Evolutionary conservation across 805 yeast species (phyloP).

Genomic region (Zygoascus bituminiphila): DNA sequence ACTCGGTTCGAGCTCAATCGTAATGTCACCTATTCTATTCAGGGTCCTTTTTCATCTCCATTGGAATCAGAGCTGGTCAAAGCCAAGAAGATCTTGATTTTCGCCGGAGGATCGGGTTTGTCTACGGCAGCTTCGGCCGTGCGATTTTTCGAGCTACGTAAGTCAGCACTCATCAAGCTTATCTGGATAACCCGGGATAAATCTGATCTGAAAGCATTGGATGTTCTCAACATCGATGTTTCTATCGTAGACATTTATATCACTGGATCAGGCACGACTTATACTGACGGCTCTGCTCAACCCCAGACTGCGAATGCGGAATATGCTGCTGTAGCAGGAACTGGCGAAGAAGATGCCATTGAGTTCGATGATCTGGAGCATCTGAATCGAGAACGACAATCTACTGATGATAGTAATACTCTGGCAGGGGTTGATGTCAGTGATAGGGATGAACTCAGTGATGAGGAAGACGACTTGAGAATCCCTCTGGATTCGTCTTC

Average conservation of each 20-base stretch:
- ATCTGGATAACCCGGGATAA: conserved; percentile 81
- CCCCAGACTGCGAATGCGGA: not conserved
- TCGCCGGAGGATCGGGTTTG: conserved; percentile 74
- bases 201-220: conserved; percentile 68
- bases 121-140: conserved; percentile 79
- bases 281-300: not conserved
- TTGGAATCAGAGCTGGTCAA: conserved; percentile 33
- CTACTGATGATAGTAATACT: not conserved
- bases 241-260: conserved; percentile 39
- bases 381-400: not conserved
- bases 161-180: conserved; percentile 55
- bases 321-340: conserved; percentile 11
- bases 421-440: conserved; percentile 9
- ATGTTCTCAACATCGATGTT: conserved; percentile 47
- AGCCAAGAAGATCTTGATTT: conserved; percentile 38
- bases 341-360: not conserved
- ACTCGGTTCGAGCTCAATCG: conserved; percentile 25
- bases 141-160: conserved; percentile 66
- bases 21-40: conserved; percentile 27
- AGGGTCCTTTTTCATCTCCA: conserved; percentile 31
- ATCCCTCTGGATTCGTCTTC: not conserved
- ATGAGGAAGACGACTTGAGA: conserved; percentile 2
- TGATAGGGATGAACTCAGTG: not conserved
- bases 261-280: conserved; percentile 32
- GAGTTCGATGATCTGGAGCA: not conserved